These are phyloP conservation scores for Cryptococcus sp. DNA, from an alignment of 1,284 basidiomycete species.

Conservation along the genomic window DNA sequence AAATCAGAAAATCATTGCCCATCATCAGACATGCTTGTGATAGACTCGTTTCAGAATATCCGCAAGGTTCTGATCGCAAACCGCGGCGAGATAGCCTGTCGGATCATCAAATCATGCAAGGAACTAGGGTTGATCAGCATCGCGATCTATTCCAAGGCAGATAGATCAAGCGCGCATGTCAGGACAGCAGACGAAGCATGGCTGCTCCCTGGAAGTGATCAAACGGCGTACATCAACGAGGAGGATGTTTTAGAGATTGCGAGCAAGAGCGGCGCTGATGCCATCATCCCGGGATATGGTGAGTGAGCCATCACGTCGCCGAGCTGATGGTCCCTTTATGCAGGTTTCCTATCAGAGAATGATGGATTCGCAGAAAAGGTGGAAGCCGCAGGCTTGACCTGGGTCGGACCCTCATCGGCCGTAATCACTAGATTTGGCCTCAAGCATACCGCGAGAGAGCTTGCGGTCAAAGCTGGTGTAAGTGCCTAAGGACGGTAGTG, in stretches of 20 bases:
- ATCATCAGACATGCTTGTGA: conserved; percentile 12
- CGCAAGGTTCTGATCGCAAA: conserved; percentile 82
- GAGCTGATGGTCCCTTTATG: neutral
- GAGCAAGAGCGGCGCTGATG: conserved; percentile 26
- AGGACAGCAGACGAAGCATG: conserved; percentile 45
- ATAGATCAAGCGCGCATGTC: conserved; percentile 76
- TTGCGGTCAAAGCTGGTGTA: conserved; percentile 58
- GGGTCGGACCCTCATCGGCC: conserved; percentile 63
- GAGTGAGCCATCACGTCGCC: conserved; percentile 6
- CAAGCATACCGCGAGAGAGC: conserved; percentile 63
- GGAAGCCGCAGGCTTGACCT: conserved; percentile 60
- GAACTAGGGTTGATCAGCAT: conserved; percentile 86
- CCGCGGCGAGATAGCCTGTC: conserved; percentile 91
- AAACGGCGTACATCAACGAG: conserved; percentile 30
- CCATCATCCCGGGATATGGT: conserved; percentile 36
- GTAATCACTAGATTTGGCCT: conserved; percentile 63
- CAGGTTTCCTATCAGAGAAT: conserved; percentile 67
- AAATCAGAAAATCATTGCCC: neutral
- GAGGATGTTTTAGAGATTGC: conserved; percentile 33
- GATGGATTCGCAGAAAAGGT: conserved; percentile 61
- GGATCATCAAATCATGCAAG: conserved; percentile 85
- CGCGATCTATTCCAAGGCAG: conserved; percentile 85
- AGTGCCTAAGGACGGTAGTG: neutral
- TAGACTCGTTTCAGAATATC: conserved; percentile 19
- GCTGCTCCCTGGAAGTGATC: conserved; percentile 28